These are phyloP conservation scores for Papilionanthe hybrid DNA, from an alignment of 116 monocot species.

Conservation along the genomic window DNA sequence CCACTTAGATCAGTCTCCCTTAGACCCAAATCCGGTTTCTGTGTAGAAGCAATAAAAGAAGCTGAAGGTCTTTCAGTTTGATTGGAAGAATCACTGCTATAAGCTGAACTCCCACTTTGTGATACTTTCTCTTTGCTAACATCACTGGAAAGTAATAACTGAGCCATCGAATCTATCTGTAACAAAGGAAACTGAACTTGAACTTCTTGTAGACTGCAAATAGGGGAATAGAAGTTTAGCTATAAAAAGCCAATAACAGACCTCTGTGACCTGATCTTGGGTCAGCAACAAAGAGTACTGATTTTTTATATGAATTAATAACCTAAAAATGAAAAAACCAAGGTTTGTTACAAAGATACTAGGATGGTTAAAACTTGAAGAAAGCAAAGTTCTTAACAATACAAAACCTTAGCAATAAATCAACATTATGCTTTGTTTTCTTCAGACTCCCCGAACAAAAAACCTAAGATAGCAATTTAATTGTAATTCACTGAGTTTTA, in stretches of 20 bases:
- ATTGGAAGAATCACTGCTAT: not conserved
- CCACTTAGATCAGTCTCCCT: slow-evolving; percentile 12
- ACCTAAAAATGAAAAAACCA: slow-evolving; percentile 36
- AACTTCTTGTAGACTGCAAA: not conserved
- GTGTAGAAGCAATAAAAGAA: not conserved
- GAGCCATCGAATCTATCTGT: slow-evolving; percentile 55
- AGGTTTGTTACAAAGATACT: not conserved
- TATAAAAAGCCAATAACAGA: slow-evolving; percentile 20
- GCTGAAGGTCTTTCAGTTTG: slow-evolving; percentile 7
- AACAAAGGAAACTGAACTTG: slow-evolving; percentile 6
- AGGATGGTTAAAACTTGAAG: not conserved
- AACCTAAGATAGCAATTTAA: slow-evolving; percentile 36
- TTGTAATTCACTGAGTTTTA: not conserved
- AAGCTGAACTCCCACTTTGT: not conserved
- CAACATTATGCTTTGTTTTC: slow-evolving; percentile 50
- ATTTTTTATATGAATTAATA: slow-evolving; percentile 67
- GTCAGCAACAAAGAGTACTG: slow-evolving; percentile 46
- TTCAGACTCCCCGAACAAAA: slow-evolving; percentile 30
- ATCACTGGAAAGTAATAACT: slow-evolving; percentile 38
- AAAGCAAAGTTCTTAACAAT: not conserved
- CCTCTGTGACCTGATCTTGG: slow-evolving; percentile 71
- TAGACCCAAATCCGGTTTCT: slow-evolving; percentile 6
- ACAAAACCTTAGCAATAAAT: slow-evolving; percentile 58
- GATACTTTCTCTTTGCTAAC: slow-evolving; percentile 21
- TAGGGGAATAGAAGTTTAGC: not conserved